A percentile compares a stretch with the other conserved stretches of the same genome.
Conservation (phyloP, 2,329 filamentous ascomycete species). For the Periconia sp. region DNA sequence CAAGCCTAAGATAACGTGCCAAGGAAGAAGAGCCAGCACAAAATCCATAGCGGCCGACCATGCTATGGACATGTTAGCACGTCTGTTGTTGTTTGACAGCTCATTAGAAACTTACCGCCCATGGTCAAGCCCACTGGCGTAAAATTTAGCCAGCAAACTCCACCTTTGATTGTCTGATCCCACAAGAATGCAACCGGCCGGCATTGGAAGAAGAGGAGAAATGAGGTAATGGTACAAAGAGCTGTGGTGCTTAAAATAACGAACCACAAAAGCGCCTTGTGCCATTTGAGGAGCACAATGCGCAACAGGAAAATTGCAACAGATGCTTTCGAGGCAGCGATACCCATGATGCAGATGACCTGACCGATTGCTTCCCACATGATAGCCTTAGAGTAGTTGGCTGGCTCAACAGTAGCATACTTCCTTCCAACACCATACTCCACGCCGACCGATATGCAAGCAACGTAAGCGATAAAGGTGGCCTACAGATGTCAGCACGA, state of each 20-base stretch:
- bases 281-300: slow-evolving; percentile 36
- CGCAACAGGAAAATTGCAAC: slow-evolving; percentile 39
- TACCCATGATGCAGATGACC: slow-evolving; percentile 38
- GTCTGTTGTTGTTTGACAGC: not conserved
- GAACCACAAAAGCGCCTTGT: slow-evolving; percentile 37
- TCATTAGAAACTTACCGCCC: slow-evolving; percentile 23
- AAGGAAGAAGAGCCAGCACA: slow-evolving; percentile 42
- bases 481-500: slow-evolving; percentile 17
- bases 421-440: slow-evolving; percentile 35
- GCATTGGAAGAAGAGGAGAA: slow-evolving; percentile 35
- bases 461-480: slow-evolving; percentile 33
- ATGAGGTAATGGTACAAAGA: slow-evolving; percentile 33
- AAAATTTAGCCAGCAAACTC: slow-evolving; percentile 35
- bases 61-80: slow-evolving; percentile 12
- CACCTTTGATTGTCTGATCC: slow-evolving; percentile 31
- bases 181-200: slow-evolving; percentile 32
- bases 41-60: slow-evolving; percentile 45
- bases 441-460: slow-evolving; percentile 30
- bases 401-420: slow-evolving; percentile 24
- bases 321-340: slow-evolving; percentile 36
- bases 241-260: slow-evolving; percentile 33
- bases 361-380: slow-evolving; percentile 41
- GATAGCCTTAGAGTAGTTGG: slow-evolving; percentile 36
- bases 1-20: slow-evolving; percentile 39
- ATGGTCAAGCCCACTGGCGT: slow-evolving; percentile 34